Conservation (phyloP, 345 rosid genomes). For the Arabis hirsuta region DNA sequence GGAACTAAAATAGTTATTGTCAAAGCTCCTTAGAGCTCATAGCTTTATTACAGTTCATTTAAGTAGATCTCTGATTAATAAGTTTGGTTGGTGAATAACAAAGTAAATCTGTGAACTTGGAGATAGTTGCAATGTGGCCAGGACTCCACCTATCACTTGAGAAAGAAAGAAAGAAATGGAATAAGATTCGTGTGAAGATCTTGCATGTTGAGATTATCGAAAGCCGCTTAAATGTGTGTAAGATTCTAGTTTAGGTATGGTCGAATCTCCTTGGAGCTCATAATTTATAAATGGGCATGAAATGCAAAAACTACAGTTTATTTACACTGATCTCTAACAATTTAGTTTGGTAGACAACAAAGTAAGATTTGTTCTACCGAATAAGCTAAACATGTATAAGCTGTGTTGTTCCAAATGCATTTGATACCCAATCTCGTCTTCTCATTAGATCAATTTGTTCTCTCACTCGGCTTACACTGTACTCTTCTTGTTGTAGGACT, state of each 20-base stretch:
- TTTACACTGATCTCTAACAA: background rate
- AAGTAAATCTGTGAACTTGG: background rate
- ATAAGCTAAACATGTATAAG: background rate
- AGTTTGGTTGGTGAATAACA: background rate
- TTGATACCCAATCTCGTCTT: too few species aligned
- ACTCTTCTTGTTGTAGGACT: background rate
- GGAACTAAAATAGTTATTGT: background rate
- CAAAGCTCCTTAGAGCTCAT: background rate
- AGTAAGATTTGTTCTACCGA: background rate
- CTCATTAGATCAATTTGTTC: background rate
- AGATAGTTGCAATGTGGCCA: background rate
- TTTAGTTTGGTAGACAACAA: background rate
- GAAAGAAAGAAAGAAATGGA: background rate
- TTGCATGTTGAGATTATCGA: background rate
- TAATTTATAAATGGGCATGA: too few species aligned
- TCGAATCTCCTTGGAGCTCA: background rate
- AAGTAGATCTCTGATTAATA: background rate
- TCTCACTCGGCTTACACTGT: background rate
- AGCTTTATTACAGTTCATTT: too few species aligned
- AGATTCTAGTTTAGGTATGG: background rate
- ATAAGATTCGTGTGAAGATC: conserved; percentile 2
- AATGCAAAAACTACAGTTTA: too few species aligned
- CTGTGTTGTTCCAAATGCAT: background rate
- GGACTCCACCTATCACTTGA: background rate
- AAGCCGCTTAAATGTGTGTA: background rate